Evolutionary conservation across 2,329 filamentous ascomycete species (phyloP).

Genomic region (Hymenoscyphus fraxineus): DNA sequence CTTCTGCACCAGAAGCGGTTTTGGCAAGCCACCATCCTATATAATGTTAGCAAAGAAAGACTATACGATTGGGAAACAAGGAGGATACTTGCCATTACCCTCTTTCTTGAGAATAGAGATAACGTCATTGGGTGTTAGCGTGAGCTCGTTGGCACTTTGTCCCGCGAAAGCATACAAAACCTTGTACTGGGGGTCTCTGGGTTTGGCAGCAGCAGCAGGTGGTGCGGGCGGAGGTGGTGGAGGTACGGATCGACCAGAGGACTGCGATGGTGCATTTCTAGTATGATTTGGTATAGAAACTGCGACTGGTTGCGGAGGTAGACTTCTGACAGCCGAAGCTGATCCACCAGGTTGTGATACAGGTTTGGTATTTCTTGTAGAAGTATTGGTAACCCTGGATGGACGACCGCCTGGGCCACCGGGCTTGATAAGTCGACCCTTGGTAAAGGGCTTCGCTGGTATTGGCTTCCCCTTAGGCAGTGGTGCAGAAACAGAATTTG

Average conservation of each 20-base stretch:
- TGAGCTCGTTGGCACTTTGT: slow-evolving; percentile 79
- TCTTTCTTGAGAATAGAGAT: slow-evolving; percentile 93
- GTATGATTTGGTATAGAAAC: slow-evolving; percentile 49
- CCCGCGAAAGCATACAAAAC: slow-evolving; percentile 90
- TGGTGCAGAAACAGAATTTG: slow-evolving; percentile 76
- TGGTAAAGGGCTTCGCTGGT: slow-evolving; percentile 84
- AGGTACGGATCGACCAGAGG: slow-evolving; percentile 48
- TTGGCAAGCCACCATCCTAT: slow-evolving; percentile 95
- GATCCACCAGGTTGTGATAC: slow-evolving; percentile 21
- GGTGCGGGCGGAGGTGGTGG: slow-evolving; percentile 62
- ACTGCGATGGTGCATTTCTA: slow-evolving; percentile 52
- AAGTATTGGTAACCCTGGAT: slow-evolving; percentile 61
- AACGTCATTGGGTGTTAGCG: slow-evolving; percentile 73
- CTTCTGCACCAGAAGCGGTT: slow-evolving; percentile 61
- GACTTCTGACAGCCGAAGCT: slow-evolving; percentile 20
- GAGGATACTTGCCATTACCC: slow-evolving; percentile 69
- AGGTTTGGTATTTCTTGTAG: slow-evolving; percentile 35
- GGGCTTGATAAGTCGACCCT: slow-evolving; percentile 85
- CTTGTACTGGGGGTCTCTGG: slow-evolving; percentile 75
- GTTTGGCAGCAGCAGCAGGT: slow-evolving; percentile 56
- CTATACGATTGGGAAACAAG: neutral
- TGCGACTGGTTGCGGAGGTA: slow-evolving; percentile 33
- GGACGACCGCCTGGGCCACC: slow-evolving; percentile 81
- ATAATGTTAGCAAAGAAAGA: slow-evolving; percentile 34
- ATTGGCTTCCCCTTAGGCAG: slow-evolving; percentile 86